Evolutionary conservation across 1,139 yeast species (phyloP).

Genomic region (Kodamaea derodonti): DNA sequence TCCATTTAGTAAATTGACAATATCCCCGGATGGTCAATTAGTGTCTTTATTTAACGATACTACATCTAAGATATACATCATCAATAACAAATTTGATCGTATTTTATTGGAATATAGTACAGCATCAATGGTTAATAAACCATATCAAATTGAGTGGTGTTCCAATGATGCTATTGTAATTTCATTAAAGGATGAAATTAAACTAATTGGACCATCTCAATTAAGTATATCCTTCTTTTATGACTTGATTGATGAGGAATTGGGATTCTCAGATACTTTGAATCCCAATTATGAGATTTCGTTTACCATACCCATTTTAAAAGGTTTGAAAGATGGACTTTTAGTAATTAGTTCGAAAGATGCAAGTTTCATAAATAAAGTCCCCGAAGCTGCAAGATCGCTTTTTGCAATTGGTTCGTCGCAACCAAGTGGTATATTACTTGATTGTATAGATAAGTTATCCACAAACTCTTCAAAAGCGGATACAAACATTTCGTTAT

Average conservation of each 20-base stretch:
- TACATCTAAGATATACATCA: conserved; percentile 47
- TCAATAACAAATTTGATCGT: conserved; percentile 48
- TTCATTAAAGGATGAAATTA: conserved; percentile 59
- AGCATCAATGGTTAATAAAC: conserved; percentile 31
- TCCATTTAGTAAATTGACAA: conserved; percentile 49
- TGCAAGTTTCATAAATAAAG: conserved; percentile 65
- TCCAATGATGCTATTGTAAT: conserved; percentile 76
- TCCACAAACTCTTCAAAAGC: conserved; percentile 76
- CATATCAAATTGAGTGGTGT: conserved; percentile 68
- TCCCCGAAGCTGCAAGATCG: conserved; percentile 53
- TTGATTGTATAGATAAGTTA: conserved; percentile 78
- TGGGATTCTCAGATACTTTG: conserved; percentile 21
- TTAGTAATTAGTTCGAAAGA: conserved; percentile 56
- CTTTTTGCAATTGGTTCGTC: conserved; percentile 82
- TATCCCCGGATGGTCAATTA: conserved; percentile 61
- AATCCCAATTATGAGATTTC: conserved; percentile 17
- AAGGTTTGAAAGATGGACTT: conserved; percentile 68
- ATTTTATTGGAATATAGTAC: conserved; percentile 51
- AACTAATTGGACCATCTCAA: conserved; percentile 69
- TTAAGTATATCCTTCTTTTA: conserved; percentile 50
- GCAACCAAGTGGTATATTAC: conserved; percentile 73
- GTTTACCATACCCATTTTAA: conserved; percentile 34
- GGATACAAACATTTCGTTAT: conserved; percentile 62
- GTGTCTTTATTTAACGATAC: conserved; percentile 51
- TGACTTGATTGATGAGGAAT: conserved; percentile 33